Evolutionary conservation across 768 basidiomycete species (phyloP).

Genomic region (Candolleomyces eurysporus): DNA sequence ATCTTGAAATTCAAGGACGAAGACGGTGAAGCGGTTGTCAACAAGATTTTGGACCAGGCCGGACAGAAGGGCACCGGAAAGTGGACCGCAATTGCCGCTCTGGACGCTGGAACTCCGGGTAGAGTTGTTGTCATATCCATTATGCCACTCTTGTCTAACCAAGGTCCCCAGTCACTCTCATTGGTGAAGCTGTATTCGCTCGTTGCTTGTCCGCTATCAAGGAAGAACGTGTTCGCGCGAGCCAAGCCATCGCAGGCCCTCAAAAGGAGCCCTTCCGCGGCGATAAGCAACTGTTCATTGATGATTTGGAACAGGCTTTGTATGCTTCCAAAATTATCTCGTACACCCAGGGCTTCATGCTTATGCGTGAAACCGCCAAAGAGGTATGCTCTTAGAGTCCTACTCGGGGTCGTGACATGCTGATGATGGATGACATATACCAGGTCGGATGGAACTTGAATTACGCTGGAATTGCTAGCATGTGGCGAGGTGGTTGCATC

Average conservation of each 20-base stretch:
- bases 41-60: conserved; percentile 93
- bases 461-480: conserved; percentile 95
- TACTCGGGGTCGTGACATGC: background rate
- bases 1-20: conserved; percentile 97
- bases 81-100: conserved; percentile 97
- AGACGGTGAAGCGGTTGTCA: conserved; percentile 87
- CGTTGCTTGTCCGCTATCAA: conserved; percentile 98
- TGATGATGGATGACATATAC: conserved; percentile 20
- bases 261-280: conserved; percentile 93
- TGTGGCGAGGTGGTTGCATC: conserved; percentile 99
- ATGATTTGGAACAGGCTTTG: conserved; percentile 97
- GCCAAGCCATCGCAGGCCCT: conserved; percentile 88
- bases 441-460: conserved; percentile 85
- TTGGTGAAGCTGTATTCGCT: conserved; percentile 99
- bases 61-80: conserved; percentile 99
- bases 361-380: conserved; percentile 97
- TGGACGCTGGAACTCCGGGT: conserved; percentile 90
- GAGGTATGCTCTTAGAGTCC: conserved; percentile 48
- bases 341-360: conserved; percentile 99
- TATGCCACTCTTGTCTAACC: conserved; percentile 6
- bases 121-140: conserved; percentile 21
- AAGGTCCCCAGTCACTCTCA: conserved; percentile 77
- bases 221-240: conserved; percentile 90
- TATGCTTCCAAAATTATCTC: conserved; percentile 99
- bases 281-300: conserved; percentile 98